A percentile compares a stretch with the other conserved stretches of the same genome.
Evolutionary conservation across 164 flowering plant genomes (phyloP).

Genomic region (Santalum album): DNA sequence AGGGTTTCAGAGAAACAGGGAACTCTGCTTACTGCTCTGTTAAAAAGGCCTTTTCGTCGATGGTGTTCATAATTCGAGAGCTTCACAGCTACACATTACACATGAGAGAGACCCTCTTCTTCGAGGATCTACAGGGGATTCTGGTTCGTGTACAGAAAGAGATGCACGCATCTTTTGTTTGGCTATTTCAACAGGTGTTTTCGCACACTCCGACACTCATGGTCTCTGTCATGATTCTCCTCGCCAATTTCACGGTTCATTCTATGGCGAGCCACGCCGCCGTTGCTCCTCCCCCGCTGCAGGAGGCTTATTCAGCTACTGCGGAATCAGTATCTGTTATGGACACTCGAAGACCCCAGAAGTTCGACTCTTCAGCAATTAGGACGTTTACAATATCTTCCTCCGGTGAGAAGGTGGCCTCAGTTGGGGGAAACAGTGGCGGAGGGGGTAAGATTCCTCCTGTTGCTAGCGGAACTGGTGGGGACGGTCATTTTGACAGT

Average conservation of each 20-base stretch:
- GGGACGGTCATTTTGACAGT: conserved; percentile 47
- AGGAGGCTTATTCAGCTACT: conserved; percentile 1
- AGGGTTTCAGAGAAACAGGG: conserved; percentile 39
- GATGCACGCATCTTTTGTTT: conserved; percentile 79
- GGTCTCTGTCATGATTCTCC: conserved; percentile 85
- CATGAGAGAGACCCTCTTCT: conserved; percentile 54
- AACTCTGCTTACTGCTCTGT: conserved; percentile 71
- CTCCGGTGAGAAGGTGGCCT: conserved; percentile 40
- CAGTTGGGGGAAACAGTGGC: conserved; percentile 63
- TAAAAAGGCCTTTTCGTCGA: conserved; percentile 76
- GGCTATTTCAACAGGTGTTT: conserved; percentile 87
- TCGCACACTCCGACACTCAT: conserved; percentile 83
- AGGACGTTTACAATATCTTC: conserved; percentile 32
- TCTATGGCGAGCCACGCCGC: too few species aligned
- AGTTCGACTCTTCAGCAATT: conserved; percentile 38
- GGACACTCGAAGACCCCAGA: conserved; percentile 15
- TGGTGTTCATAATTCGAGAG: conserved; percentile 90
- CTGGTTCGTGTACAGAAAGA: conserved; percentile 60
- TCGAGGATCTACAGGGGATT: conserved; percentile 60
- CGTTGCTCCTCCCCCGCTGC: conserved; percentile 34
- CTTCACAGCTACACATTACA: conserved; percentile 67
- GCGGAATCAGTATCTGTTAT: conserved; percentile 17
- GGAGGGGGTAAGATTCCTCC: conserved; percentile 33
- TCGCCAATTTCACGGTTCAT: conserved; percentile 84
- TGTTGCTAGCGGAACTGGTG: conserved; percentile 46